Conservation (phyloP, 1,284 basidiomycete species). For the Entoloma clypeatum region DNA sequence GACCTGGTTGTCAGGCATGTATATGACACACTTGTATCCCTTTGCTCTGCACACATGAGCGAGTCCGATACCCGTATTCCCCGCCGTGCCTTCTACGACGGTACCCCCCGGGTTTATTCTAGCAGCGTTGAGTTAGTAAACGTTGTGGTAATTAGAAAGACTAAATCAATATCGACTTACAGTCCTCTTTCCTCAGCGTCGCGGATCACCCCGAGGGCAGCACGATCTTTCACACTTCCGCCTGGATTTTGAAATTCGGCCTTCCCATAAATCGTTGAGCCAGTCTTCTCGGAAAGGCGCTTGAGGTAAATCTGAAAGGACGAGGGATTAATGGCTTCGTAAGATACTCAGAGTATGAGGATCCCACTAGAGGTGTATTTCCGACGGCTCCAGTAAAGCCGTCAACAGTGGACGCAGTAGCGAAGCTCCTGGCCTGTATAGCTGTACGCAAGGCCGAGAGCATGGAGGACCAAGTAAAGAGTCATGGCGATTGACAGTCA, state of each 20-base stretch:
- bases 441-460: conserved; percentile 33
- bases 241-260: conserved; percentile 99
- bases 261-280: conserved; percentile 90
- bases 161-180: conserved; percentile 45
- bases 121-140: conserved; percentile 4
- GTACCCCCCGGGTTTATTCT: conserved; percentile 91
- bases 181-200: conserved; percentile 86
- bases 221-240: conserved; percentile 98
- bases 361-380: conserved; percentile 83
- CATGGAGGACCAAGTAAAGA: conserved; percentile 28
- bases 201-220: conserved; percentile 85
- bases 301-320: conserved; percentile 74
- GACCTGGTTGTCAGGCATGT: conserved; percentile 96
- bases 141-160: conserved; percentile 3
- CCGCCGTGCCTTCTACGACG: conserved; percentile 96
- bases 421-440: conserved; percentile 42
- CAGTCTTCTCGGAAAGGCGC: conserved; percentile 82
- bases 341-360: neutral
- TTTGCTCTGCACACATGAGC: conserved; percentile 91
- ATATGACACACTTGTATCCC: conserved; percentile 99
- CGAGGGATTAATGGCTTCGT: conserved; percentile 6
- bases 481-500: conserved; percentile 8
- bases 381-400: conserved; percentile 91
- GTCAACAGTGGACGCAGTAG: conserved; percentile 53
- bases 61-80: conserved; percentile 98